Conservation (phyloP, 2,329 filamentous ascomycete genomes). For the Nemania sp. region DNA sequence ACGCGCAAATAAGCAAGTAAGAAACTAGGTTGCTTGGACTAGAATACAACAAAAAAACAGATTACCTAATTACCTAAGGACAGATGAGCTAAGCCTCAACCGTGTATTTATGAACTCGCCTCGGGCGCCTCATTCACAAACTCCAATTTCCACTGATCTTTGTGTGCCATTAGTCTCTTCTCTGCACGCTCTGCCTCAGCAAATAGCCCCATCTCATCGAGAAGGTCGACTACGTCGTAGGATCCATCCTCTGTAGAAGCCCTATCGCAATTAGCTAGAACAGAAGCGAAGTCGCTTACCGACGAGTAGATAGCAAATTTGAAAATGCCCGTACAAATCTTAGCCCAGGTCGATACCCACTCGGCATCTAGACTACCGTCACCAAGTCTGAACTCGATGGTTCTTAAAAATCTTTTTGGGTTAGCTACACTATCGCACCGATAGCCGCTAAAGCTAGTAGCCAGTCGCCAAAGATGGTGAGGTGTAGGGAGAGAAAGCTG, state of each 20-base stretch:
- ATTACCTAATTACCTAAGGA: no score
- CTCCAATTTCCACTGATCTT: conserved; percentile 20
- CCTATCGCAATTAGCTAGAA: conserved; percentile 43
- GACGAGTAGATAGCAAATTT: conserved; percentile 42
- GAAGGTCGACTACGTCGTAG: conserved; percentile 46
- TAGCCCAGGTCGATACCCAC: conserved; percentile 43
- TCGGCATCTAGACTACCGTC: conserved; percentile 31
- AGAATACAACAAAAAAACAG: no score
- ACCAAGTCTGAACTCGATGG: conserved; percentile 44
- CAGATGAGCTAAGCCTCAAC: no score
- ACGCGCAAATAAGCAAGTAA: no score
- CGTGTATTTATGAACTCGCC: no score
- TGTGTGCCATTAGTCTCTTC: conserved; percentile 22
- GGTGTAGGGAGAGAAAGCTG: no score
- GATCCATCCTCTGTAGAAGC: conserved; percentile 60
- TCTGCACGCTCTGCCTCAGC: conserved; percentile 43
- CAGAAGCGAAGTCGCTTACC: conserved; percentile 29
- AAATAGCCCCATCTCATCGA: conserved; percentile 43
- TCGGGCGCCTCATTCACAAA: conserved; percentile 6
- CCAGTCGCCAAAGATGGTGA: neutral
- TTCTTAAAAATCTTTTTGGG: neutral
- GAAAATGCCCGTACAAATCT: conserved; percentile 43
- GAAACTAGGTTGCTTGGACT: no score
- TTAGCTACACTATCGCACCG: neutral
- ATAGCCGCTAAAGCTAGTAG: conserved; percentile 24